A percentile compares a stretch with the other conserved stretches of the same genome.
Conservation (phyloP, 2,329 filamentous ascomycete species). For the Pseudogymnoascus sp. region DNA sequence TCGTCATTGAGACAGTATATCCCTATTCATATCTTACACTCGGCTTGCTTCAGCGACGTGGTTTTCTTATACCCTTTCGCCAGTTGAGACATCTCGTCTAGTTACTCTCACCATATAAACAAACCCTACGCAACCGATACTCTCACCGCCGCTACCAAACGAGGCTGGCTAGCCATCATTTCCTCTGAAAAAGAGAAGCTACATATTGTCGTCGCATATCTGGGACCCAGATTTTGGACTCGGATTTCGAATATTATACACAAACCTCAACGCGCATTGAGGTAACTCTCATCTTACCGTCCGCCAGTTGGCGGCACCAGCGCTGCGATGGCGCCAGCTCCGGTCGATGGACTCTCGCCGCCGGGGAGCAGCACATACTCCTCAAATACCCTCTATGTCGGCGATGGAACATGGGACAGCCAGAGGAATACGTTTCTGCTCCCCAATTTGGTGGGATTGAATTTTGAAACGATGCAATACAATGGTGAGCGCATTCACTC, state of each 20-base stretch:
- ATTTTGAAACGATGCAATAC: conserved; percentile 76
- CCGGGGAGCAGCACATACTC: conserved; percentile 66
- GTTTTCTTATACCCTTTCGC: background rate
- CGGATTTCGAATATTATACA: background rate
- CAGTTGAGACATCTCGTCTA: background rate
- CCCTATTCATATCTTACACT: conserved; percentile 1
- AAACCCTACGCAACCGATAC: background rate
- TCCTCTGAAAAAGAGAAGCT: background rate
- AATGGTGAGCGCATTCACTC: conserved; percentile 52
- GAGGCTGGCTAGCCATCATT: background rate
- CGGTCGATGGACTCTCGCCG: conserved; percentile 33
- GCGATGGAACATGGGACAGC: conserved; percentile 79
- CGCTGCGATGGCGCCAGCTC: conserved; percentile 15
- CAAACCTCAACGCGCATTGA: background rate
- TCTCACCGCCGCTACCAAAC: conserved; percentile 3
- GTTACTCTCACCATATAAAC: background rate
- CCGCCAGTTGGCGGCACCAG: conserved; percentile 7
- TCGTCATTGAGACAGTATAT: conserved; percentile 6
- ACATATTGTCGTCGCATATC: background rate
- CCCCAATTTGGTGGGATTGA: conserved; percentile 67
- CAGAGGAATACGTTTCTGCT: conserved; percentile 69
- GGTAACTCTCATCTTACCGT: background rate
- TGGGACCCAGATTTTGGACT: background rate
- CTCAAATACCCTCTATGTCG: conserved; percentile 67
- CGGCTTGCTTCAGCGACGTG: conserved; percentile 2